Evolutionary conservation across 345 rosid genomes (phyloP).

Genomic region (Salix brachista): DNA sequence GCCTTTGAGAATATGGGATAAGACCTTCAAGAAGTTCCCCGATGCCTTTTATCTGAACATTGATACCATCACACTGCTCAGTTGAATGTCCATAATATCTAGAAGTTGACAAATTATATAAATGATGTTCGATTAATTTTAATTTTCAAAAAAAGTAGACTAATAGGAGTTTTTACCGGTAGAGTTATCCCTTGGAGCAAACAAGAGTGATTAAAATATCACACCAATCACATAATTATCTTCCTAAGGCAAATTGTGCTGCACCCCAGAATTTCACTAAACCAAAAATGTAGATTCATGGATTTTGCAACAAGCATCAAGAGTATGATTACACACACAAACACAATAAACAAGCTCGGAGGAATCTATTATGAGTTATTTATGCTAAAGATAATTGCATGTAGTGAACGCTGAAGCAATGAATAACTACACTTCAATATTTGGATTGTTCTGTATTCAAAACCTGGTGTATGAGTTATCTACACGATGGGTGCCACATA

Average conservation of each 20-base stretch:
- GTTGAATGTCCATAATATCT: neutral
- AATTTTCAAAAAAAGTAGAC: neutral
- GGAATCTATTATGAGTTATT: no score
- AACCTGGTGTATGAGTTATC: neutral
- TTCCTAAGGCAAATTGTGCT: neutral
- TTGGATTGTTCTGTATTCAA: neutral
- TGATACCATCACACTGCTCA: conserved; percentile 3
- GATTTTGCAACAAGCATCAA: no score
- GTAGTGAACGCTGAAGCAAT: no score
- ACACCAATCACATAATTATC: neutral
- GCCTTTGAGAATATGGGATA: conserved; percentile 85
- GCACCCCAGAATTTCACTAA: no score
- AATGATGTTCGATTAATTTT: neutral
- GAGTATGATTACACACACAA: no score
- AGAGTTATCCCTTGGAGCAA: neutral
- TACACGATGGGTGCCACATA: neutral
- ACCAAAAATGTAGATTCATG: neutral
- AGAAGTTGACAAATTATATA: neutral
- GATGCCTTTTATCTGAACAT: conserved; percentile 68
- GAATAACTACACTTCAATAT: neutral
- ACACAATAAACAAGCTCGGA: no score
- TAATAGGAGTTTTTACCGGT: no score
- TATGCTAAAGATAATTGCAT: no score
- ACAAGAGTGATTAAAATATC: no score
- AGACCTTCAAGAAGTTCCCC: conserved; percentile 81